Evolutionary conservation across 2,329 filamentous ascomycete species (phyloP).

Genomic region (Tolypocladium endophyticum): DNA sequence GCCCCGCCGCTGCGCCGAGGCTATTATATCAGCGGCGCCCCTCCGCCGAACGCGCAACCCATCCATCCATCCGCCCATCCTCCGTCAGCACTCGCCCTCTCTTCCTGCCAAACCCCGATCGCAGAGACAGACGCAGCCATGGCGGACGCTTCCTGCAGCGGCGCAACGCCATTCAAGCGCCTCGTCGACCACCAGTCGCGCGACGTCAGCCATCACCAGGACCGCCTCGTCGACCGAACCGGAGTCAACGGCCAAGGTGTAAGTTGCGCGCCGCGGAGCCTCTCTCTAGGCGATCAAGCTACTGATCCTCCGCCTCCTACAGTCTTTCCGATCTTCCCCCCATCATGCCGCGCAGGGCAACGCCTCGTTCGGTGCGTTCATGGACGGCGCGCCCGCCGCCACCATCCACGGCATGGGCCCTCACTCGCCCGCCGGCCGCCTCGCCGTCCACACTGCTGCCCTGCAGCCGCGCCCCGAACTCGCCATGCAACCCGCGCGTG

Average conservation of each 20-base stretch:
- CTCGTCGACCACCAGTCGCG: conserved; percentile 30
- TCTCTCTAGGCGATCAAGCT: not conserved
- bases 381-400: conserved; percentile 15
- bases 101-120: not conserved
- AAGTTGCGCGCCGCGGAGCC: conserved; percentile 7
- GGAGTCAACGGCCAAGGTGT: conserved; percentile 18
- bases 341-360: conserved; percentile 15
- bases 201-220: conserved; percentile 30
- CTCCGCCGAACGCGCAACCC: not conserved
- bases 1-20: not conserved
- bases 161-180: conserved; percentile 30
- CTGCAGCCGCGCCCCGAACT: conserved; percentile 10
- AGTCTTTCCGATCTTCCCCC: conserved; percentile 24
- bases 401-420: conserved; percentile 15
- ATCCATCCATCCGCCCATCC: not conserved
- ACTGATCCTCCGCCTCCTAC: conserved; percentile 1
- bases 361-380: conserved; percentile 24
- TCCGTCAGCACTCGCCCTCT: not conserved
- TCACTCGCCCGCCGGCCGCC: conserved; percentile 21
- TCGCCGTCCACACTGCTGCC: conserved; percentile 23
- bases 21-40: not conserved
- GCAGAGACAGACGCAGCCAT: conserved; percentile 12
- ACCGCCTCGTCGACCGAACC: conserved; percentile 22
- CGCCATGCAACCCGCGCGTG: conserved; percentile 11
- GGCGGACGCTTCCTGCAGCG: conserved; percentile 31